Evolutionary conservation across 2,329 filamentous ascomycete species (phyloP).

Genomic region (Diaporthe aspalathi): DNA sequence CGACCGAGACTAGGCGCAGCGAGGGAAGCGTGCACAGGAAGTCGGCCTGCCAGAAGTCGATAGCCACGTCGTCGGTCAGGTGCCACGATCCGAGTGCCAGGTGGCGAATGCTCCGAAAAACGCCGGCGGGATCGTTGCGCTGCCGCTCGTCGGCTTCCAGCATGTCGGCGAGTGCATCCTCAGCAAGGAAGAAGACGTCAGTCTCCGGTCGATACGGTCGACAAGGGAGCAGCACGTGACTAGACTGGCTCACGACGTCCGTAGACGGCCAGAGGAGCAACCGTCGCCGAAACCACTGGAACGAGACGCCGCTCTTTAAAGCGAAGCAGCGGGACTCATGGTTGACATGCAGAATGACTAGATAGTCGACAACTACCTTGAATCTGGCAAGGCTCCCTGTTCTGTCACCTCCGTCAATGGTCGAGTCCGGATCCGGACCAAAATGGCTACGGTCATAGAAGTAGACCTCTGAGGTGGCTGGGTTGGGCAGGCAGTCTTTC

Average conservation of each 20-base stretch:
- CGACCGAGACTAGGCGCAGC: slow-evolving; percentile 10
- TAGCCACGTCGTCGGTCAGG: slow-evolving; percentile 6
- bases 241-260: neutral
- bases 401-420: neutral
- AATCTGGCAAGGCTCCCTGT: neutral
- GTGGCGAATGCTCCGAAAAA: slow-evolving; percentile 23
- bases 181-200: slow-evolving; percentile 25
- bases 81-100: slow-evolving; percentile 26
- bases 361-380: slow-evolving; percentile 26
- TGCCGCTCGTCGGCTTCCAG: neutral
- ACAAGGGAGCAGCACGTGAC: slow-evolving; percentile 18
- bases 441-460: slow-evolving; percentile 27
- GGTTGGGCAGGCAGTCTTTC: slow-evolving; percentile 11
- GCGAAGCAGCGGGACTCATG: slow-evolving; percentile 20
- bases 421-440: neutral
- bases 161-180: slow-evolving; percentile 18
- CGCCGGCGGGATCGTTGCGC: slow-evolving; percentile 12
- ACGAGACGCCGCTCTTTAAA: neutral
- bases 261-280: neutral
- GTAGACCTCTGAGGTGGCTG: slow-evolving; percentile 23
- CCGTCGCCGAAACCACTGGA: slow-evolving; percentile 9
- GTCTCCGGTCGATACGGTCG: slow-evolving; percentile 26
- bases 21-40: slow-evolving; percentile 21
- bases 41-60: slow-evolving; percentile 17
- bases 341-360: slow-evolving; percentile 24